These are phyloP conservation scores for Geum urbanum DNA, from an alignment of 306 rosid genomes.

Conservation along the genomic window DNA sequence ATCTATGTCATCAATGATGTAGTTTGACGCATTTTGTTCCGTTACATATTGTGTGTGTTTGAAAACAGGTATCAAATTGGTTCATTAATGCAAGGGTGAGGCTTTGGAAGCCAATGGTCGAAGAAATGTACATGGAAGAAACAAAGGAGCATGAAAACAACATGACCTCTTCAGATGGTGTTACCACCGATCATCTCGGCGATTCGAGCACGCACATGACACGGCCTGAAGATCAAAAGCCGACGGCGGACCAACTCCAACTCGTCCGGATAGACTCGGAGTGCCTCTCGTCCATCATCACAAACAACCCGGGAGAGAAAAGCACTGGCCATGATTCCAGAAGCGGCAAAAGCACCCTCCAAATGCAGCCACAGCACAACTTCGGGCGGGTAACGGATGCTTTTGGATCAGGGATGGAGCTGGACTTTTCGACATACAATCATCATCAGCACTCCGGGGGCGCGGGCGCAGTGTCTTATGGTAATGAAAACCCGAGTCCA, in stretches of 20 bases:
- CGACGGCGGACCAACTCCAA: constrained; percentile 44
- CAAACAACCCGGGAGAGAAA: constrained; percentile 40
- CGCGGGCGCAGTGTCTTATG: constrained; percentile 27
- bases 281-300: constrained; percentile 61
- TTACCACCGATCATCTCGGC: constrained; percentile 14
- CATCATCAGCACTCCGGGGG: constrained; percentile 30
- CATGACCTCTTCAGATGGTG: constrained; percentile 46
- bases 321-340: constrained; percentile 18
- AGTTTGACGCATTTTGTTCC: constrained; percentile 19
- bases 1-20: constrained; percentile 2
- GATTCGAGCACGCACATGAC: not conserved
- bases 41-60: constrained; percentile 7
- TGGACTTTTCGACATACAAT: constrained; percentile 59
- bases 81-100: constrained; percentile 95
- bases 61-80: constrained; percentile 90
- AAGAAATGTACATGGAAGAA: constrained; percentile 88
- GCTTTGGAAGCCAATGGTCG: constrained; percentile 99
- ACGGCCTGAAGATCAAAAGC: constrained; percentile 47
- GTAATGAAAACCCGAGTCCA: constrained; percentile 23
- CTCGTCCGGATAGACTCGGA: constrained; percentile 60
- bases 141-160: constrained; percentile 46
- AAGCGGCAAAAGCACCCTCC: constrained; percentile 18
- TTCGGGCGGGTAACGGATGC: constrained; percentile 41
- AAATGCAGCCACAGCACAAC: constrained; percentile 32
- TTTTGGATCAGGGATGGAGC: constrained; percentile 57